phyloP scores from a whole-genome alignment of 2,329 filamentous ascomycete species.

The Ophiostoma australiae region DNA sequence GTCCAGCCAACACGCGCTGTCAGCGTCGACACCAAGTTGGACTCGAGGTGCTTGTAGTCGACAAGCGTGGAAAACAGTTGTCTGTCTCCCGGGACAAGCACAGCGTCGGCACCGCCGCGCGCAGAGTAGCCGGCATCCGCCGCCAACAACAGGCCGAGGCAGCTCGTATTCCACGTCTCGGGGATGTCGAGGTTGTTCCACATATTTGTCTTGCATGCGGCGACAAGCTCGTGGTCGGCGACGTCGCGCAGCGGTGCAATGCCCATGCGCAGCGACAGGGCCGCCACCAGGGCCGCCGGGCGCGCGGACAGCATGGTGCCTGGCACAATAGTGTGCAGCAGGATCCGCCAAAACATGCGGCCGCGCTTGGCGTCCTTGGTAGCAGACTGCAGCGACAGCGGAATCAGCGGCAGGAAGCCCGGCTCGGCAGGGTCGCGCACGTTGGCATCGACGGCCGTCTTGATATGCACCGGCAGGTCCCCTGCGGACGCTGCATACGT shows the following conservation, averaged over 20 bases:
- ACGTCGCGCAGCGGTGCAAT: slow-evolving; percentile 39
- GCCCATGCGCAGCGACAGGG: slow-evolving; percentile 46
- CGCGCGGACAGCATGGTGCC: slow-evolving; percentile 45
- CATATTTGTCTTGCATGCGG: slow-evolving; percentile 33
- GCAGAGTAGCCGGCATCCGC: slow-evolving; percentile 37
- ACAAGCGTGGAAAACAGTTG: slow-evolving; percentile 43
- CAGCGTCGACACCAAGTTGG: slow-evolving; percentile 44
- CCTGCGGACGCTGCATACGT: slow-evolving; percentile 40
- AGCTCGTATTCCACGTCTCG: slow-evolving; percentile 47
- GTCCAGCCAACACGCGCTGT: slow-evolving; percentile 43
- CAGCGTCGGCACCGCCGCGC: slow-evolving; percentile 18
- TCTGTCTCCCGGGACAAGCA: slow-evolving; percentile 38
- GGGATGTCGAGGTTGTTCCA: slow-evolving; percentile 47
- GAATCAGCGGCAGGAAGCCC: background rate
- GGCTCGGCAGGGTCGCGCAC: background rate
- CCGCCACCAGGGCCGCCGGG: slow-evolving; percentile 44
- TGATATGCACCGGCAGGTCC: slow-evolving; percentile 43
- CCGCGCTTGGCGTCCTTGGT: slow-evolving; percentile 32
- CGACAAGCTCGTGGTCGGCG: slow-evolving; percentile 40
- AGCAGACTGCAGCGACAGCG: background rate
- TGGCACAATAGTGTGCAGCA: slow-evolving; percentile 45
- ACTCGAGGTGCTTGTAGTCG: slow-evolving; percentile 43
- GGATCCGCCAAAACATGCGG: slow-evolving; percentile 44
- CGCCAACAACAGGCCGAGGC: slow-evolving; percentile 44
- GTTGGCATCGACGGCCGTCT: background rate